phyloP scores from a whole-genome alignment of 306 rosid genomes.

The Citrullus amarus region DNA sequence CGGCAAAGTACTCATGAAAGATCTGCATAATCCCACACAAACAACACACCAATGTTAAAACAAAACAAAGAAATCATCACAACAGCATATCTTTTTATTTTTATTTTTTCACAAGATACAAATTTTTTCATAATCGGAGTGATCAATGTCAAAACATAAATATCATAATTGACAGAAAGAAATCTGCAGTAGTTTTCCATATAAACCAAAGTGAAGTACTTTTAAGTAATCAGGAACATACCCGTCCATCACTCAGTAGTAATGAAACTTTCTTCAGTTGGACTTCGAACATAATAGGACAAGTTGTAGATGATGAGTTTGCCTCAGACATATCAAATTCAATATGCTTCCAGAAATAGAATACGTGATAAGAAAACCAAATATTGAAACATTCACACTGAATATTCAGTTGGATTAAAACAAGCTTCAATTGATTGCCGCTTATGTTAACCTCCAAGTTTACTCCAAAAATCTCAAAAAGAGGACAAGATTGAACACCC shows the following conservation, averaged over 20 bases:
- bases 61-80: no score
- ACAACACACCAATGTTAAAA: background rate
- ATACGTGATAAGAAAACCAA: constrained; percentile 64
- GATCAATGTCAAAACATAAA: background rate
- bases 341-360: constrained; percentile 43
- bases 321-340: constrained; percentile 29
- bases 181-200: background rate
- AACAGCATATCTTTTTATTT: no score
- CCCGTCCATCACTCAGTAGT: constrained; percentile 88
- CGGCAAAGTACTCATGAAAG: background rate
- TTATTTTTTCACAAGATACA: background rate
- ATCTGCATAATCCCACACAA: background rate
- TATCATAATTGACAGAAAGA: background rate
- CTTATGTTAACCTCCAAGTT: constrained; percentile 28
- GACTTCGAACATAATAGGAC: constrained; percentile 32
- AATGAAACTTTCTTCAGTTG: constrained; percentile 52
- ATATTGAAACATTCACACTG: constrained; percentile 52
- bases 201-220: background rate
- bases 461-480: constrained; percentile 49
- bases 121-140: background rate
- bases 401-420: constrained; percentile 29
- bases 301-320: constrained; percentile 32
- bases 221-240: constrained; percentile 17
- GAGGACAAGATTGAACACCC: constrained; percentile 47
- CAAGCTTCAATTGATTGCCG: constrained; percentile 17